phyloP scores from a whole-genome alignment of 208 protist species.

The Wallacemonas collosoma region DNA sequence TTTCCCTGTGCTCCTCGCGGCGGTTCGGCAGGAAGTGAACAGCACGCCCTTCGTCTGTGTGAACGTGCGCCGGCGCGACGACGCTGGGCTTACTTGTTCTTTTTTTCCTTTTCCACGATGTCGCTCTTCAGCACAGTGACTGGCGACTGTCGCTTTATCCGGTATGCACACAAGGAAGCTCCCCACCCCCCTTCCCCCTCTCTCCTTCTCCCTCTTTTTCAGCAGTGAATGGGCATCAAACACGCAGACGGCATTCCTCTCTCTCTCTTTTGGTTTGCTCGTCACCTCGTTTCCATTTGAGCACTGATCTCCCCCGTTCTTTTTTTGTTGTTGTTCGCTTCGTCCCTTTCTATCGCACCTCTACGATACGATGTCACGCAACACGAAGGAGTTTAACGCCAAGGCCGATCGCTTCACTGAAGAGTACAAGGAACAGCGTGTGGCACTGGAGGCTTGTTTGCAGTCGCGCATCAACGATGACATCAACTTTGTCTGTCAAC shows the following conservation, averaged over 20 bases:
- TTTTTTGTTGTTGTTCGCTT: neutral
- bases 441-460: conserved; percentile 68
- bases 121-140: too few species aligned
- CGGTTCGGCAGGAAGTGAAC: too few species aligned
- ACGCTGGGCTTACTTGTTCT: too few species aligned
- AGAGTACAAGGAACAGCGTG: conserved; percentile 58
- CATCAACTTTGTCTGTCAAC: conserved; percentile 87
- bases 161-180: neutral
- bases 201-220: neutral
- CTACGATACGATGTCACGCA: conserved; percentile 57
- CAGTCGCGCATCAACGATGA: conserved; percentile 83
- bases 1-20: too few species aligned
- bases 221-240: neutral
- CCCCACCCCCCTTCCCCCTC: neutral
- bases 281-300: too few species aligned
- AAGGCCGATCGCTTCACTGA: conserved; percentile 62
- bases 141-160: too few species aligned
- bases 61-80: too few species aligned
- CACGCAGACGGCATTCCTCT: too few species aligned
- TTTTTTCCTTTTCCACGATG: too few species aligned
- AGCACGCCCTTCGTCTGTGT: too few species aligned
- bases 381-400: conserved; percentile 84
- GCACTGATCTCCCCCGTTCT: neutral
- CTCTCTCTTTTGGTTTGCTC: too few species aligned
- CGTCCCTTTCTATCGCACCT: neutral